Evolutionary conservation across 805 yeast genomes (phyloP), one percentile per base, ranked within the genome.

Genomic region (Yamadazyma insecticola): DNA sequence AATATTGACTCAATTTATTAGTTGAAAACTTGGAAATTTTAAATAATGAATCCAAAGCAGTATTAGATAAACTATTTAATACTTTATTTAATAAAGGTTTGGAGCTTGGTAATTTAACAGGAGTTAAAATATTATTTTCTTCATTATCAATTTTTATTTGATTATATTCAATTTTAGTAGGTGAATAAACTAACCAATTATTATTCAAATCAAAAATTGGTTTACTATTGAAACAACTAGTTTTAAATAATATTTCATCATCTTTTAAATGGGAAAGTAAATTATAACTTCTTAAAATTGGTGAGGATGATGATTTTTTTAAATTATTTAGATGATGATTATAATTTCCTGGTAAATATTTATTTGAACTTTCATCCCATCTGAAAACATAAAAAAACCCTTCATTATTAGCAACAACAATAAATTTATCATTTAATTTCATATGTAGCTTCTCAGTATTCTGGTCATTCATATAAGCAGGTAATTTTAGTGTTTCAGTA

Each of bases 141-240:
- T 35, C 33, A 22, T 35, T 38, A 12, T 49, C 44, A 13, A 53
- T 46, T 23, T 48, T 50, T 22, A 63, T 38, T 28, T 58, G 54
- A 19, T 48, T 41, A 39, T 50, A 48, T 44, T 68, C 73, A 9
- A 41, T 37, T 13, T 57, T 50, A 4, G 67, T 51, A 1, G 76
- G 74, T 9, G 64, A 57, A 40, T 63, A 71, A 5, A 63, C 70
- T 13, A 76, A 44, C 75, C 77, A 72, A 25, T 64, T 53, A 6
- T 71, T 76, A 22, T 60, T 59, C 2, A 74, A 26, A 43, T 74
- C 80, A 41, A 66, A 67, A 2, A 75, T 63, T 1, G 78, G 71
- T 9, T 52, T 56, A 29, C 63, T 67, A 25, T 43, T 26, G 12
- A 47, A 41, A 17, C 37, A 28, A 31, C 63, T 54, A 1, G 70